A percentile compares a stretch with the other conserved stretches of the same genome.
These are phyloP conservation scores for Populus hybrid DNA, from an alignment of 441 rosid genomes.

Conservation along the genomic window DNA sequence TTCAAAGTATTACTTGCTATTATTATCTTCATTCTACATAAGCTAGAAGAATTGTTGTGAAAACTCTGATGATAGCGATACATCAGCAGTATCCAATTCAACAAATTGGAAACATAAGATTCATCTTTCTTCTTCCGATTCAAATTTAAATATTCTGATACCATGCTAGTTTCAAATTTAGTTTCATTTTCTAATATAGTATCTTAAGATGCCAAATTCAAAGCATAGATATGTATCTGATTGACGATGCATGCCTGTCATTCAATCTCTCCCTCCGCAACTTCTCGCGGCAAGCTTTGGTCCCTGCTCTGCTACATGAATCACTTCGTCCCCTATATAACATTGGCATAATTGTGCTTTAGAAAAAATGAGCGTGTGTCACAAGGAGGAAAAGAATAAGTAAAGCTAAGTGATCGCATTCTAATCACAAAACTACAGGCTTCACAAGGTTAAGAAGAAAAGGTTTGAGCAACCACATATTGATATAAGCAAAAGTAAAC, in stretches of 20 bases:
- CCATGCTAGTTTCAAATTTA: background rate
- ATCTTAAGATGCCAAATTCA: background rate
- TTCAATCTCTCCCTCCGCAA: conserved; percentile 80
- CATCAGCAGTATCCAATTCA: background rate
- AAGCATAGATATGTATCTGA: background rate
- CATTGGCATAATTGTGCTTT: conserved; percentile 12
- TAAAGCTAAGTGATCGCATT: background rate
- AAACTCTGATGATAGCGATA: background rate
- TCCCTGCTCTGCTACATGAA: conserved; percentile 48
- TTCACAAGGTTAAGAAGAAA: background rate
- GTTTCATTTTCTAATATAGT: background rate
- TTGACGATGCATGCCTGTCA: conserved; percentile 48
- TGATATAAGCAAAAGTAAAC: background rate
- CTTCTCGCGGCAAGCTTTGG: conserved; percentile 86
- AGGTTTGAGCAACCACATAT: background rate
- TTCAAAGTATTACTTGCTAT: background rate
- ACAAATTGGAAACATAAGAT: background rate
- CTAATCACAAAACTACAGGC: background rate
- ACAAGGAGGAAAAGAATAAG: background rate
- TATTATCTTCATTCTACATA: background rate
- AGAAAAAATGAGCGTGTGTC: background rate
- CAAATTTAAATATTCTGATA: background rate
- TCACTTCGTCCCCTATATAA: conserved; percentile 52
- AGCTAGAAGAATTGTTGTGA: background rate
- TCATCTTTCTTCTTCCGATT: background rate